Conservation (phyloP, 2,329 filamentous ascomycete species). For the Scedosporium aurantiacum region DNA sequence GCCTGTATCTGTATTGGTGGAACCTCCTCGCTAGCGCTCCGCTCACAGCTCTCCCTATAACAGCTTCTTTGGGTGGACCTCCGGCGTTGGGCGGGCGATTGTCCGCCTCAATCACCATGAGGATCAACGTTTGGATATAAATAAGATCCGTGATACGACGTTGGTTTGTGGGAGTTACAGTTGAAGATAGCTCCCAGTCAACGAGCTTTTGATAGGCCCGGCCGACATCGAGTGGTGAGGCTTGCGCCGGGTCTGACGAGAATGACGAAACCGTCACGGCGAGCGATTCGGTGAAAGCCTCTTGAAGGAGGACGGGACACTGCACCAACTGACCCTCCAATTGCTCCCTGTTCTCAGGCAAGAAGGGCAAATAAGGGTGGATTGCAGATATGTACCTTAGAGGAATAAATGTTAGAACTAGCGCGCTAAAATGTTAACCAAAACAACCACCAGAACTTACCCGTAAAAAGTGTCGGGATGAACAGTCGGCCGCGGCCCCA, state of each 20-base stretch:
- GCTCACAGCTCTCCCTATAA: conserved; percentile 55
- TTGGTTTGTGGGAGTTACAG: not conserved
- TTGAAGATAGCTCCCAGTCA: conserved; percentile 35
- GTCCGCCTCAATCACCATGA: conserved; percentile 57
- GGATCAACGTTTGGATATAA: conserved; percentile 54
- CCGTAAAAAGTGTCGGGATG: conserved; percentile 35
- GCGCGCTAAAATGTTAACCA: too few relatives aligned
- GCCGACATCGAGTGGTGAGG: conserved; percentile 29
- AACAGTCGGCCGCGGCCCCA: conserved; percentile 23
- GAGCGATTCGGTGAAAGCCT: conserved; percentile 55
- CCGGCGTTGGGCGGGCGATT: conserved; percentile 34
- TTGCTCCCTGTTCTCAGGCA: conserved; percentile 46
- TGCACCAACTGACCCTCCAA: conserved; percentile 44
- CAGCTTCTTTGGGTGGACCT: conserved; percentile 39
- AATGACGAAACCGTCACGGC: conserved; percentile 47
- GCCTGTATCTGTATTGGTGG: conserved; percentile 23
- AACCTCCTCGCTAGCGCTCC: conserved; percentile 55
- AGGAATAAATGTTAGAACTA: not conserved
- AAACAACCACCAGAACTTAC: conserved; percentile 20
- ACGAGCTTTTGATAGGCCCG: conserved; percentile 35
- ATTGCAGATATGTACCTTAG: conserved; percentile 52
- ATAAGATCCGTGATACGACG: conserved; percentile 19
- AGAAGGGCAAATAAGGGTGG: conserved; percentile 56
- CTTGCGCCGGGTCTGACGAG: conserved; percentile 19
- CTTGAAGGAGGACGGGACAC: conserved; percentile 44